Base-by-base conservation (phyloP, 2,329 filamentous ascomycete species). In the Diaporthe longicolla region DNA sequence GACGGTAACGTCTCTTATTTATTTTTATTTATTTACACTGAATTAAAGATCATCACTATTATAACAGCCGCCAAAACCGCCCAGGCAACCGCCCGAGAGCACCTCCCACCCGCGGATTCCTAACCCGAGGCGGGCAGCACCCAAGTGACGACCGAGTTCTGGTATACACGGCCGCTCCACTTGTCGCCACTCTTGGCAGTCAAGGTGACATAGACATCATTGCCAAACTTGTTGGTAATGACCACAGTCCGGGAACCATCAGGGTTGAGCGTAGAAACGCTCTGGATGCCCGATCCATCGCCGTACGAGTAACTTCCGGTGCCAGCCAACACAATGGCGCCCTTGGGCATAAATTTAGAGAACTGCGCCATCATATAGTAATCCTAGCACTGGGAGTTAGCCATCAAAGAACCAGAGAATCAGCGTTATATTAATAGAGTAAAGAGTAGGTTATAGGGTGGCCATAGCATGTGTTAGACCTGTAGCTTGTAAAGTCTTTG, bases 311-410 rank as follows among this genome's bases (percentile, higher is more conserved):
- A 85, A 77, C 85, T 87, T 2, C 87, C 86, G 0, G 79, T 83
- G 15, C 85, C 85, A 73, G 76, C 79, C 7, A 88, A 79, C 24
- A 87, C 82, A 5, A 80, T 82, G 0, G 85, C 85, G 57, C 86
- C 86, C 50, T 82, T 81, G 26, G 85, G 84, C 73, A 88, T 87
- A 78, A 85, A 88, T 75, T 81, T 83, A 78, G 83, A 85, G 78
- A 87, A 88, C 78, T 89, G 88, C 1, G 86, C 87, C 74, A 89
- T 81, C 83, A 88, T 87, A 78, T 89, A 89, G 79, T 88, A 89
- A 75, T 88, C 86, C n/a, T n/a, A 29, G 29, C 29, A 29, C 5
- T 29, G 29, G 29, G 29, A 29, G 5, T 29, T 29, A 29, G 29
- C 29, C 29, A 29, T 29, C 29, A 29, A 29, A 29, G 29, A 29